phyloP scores from a whole-genome alignment of 2,329 filamentous ascomycete genomes.

The Chaetomiaceae sp. region DNA sequence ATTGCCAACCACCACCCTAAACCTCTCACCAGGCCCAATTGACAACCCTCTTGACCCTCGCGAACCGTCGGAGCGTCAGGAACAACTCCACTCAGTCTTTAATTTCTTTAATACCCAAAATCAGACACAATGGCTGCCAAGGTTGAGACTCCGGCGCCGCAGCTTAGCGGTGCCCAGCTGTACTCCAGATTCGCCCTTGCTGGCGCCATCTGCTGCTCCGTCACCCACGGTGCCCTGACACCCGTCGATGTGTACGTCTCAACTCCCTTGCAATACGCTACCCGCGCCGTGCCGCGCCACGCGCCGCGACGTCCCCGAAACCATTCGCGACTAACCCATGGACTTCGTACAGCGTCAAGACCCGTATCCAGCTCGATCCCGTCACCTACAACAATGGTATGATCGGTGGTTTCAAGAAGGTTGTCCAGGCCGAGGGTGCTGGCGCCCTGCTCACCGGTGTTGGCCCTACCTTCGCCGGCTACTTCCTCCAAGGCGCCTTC shows the following conservation, averaged over 20 bases:
- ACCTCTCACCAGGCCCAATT: conserved; percentile 22
- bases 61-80: conserved; percentile 18
- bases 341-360: conserved; percentile 64
- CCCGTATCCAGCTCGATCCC: conserved; percentile 79
- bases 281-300: conserved; percentile 1
- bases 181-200: conserved; percentile 97
- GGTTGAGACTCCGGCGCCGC: conserved; percentile 42
- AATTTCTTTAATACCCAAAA: conserved; percentile 25
- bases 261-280: background rate
- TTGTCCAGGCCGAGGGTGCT: conserved; percentile 69
- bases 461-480: conserved; percentile 73
- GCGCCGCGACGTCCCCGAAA: background rate
- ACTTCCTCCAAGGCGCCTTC: conserved; percentile 82
- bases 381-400: conserved; percentile 75
- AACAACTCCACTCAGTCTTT: conserved; percentile 31
- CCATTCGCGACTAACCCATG: conserved; percentile 2
- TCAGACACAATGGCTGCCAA: conserved; percentile 44
- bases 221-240: conserved; percentile 95
- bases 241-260: conserved; percentile 94
- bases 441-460: conserved; percentile 73
- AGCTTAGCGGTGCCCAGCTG: conserved; percentile 56
- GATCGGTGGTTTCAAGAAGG: conserved; percentile 73
- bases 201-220: conserved; percentile 94
- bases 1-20: conserved; percentile 22
- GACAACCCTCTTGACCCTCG: conserved; percentile 21